Evolutionary conservation across 148 eudicot species (phyloP).

Genomic region (Rhododendron williamsianum): DNA sequence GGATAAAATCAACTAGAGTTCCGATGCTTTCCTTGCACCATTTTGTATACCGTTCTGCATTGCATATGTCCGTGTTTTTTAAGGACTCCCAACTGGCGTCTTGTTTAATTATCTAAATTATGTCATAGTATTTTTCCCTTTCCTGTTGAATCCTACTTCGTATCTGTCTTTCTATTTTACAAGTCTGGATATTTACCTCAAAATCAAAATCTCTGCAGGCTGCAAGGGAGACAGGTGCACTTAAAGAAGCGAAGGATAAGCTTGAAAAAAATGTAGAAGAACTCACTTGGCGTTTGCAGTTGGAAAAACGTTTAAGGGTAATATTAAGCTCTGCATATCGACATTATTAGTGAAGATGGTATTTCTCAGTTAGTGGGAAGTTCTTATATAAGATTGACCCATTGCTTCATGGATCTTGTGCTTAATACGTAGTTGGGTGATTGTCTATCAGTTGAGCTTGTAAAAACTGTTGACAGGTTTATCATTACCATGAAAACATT

Average conservation of each 20-base stretch:
- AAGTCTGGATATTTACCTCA: constrained; percentile 9
- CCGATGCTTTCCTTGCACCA: not conserved
- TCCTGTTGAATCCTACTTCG: not conserved
- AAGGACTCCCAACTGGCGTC: not conserved
- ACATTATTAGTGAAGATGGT: not conserved
- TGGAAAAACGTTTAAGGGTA: constrained; percentile 93
- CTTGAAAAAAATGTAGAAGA: constrained; percentile 94
- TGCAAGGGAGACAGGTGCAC: constrained; percentile 96
- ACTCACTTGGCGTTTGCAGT: constrained; percentile 88
- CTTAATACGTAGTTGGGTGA: not conserved
- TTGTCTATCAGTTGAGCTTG: not conserved
- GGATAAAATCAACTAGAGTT: not conserved
- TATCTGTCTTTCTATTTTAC: not conserved
- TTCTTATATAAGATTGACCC: not conserved
- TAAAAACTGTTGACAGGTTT: not conserved
- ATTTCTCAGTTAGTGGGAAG: not conserved
- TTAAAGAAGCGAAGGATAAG: constrained; percentile 98
- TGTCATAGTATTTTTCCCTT: not conserved
- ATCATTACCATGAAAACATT: not conserved
- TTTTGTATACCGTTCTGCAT: not conserved
- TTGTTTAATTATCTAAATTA: not conserved
- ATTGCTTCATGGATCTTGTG: constrained; percentile 2
- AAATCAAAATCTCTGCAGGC: constrained; percentile 50
- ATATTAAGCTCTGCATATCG: not conserved
- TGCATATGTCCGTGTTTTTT: not conserved